phyloP scores from a whole-genome alignment of 495 filamentous ascomycete genomes.

The Penicillium diatomitis region DNA sequence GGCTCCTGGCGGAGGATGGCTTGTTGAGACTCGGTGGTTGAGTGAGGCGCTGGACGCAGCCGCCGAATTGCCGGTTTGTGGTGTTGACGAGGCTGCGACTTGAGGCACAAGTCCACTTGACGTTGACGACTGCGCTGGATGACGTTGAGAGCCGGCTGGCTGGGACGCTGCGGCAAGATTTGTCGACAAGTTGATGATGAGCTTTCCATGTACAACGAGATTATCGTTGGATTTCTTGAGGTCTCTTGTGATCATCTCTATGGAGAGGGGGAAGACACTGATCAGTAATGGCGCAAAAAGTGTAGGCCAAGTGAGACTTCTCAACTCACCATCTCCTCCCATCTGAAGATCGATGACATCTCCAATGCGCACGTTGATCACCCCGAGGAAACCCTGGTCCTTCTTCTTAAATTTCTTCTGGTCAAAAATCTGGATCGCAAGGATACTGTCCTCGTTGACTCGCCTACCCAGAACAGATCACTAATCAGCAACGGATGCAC shows the following conservation, averaged over 20 bases:
- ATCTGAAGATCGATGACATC: constrained; percentile 82
- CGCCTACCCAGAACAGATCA: constrained; percentile 40
- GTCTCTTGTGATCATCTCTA: constrained; percentile 96
- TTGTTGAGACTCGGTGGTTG: constrained; percentile 31
- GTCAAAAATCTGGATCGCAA: constrained; percentile 97
- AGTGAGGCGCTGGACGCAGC: constrained; percentile 28
- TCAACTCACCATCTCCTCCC: constrained; percentile 76
- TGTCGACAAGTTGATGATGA: constrained; percentile 91
- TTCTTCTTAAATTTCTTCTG: constrained; percentile 99
- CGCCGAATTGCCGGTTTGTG: constrained; percentile 17
- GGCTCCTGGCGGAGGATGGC: constrained; percentile 23
- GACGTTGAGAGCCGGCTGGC: constrained; percentile 30
- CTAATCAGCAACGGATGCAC: background rate
- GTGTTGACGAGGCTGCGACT: constrained; percentile 22
- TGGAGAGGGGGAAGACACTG: constrained; percentile 1
- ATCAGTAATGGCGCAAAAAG: too few relatives aligned
- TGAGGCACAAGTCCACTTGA: constrained; percentile 35
- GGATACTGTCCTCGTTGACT: constrained; percentile 87
- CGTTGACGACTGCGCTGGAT: constrained; percentile 30
- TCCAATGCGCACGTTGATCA: constrained; percentile 93
- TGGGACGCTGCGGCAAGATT: constrained; percentile 58
- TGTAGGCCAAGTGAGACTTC: background rate
- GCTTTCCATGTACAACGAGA: constrained; percentile 91
- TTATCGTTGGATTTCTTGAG: constrained; percentile 98
- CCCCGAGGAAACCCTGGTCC: constrained; percentile 96